Evolutionary conservation across 768 basidiomycete species (phyloP).

Genomic region (Panaeolus papilionaceus): DNA sequence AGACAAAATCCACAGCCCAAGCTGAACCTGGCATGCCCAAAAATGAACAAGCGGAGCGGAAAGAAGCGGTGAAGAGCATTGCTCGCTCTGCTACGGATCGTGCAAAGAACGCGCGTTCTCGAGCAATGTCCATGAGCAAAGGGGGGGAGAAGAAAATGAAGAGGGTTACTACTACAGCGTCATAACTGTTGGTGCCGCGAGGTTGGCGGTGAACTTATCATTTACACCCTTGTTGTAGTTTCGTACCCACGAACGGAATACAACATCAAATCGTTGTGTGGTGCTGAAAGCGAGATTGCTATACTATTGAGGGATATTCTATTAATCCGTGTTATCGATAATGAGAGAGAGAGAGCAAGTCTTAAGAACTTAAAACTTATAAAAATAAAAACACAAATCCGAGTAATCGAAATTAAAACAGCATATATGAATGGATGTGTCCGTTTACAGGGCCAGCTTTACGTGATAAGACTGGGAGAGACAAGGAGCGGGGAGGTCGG

Average conservation of each 20-base stretch:
- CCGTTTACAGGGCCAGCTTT: neutral
- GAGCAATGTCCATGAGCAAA: slow-evolving; percentile 21
- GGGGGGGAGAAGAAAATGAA: slow-evolving; percentile 17
- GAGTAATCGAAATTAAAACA: slow-evolving; percentile 1
- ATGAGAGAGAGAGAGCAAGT: neutral
- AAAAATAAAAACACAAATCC: slow-evolving; percentile 23
- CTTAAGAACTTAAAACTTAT: slow-evolving; percentile 24
- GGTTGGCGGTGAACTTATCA: neutral
- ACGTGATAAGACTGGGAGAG: neutral
- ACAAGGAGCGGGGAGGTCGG: neutral
- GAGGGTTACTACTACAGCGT: slow-evolving; percentile 7
- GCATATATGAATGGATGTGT: neutral
- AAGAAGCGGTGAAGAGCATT: slow-evolving; percentile 37
- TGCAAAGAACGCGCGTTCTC: slow-evolving; percentile 43
- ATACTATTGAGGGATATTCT: slow-evolving; percentile 14
- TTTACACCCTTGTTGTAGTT: neutral
- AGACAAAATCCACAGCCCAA: neutral
- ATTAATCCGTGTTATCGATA: neutral
- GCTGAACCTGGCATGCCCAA: neutral
- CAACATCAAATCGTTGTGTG: neutral
- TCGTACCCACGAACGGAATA: neutral
- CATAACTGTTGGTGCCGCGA: neutral
- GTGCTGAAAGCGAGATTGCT: neutral
- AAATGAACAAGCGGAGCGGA: slow-evolving; percentile 14
- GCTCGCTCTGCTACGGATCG: slow-evolving; percentile 43